Evolutionary conservation across 768 basidiomycete genomes (phyloP).

Genomic region (Leucosporidium scottii): DNA sequence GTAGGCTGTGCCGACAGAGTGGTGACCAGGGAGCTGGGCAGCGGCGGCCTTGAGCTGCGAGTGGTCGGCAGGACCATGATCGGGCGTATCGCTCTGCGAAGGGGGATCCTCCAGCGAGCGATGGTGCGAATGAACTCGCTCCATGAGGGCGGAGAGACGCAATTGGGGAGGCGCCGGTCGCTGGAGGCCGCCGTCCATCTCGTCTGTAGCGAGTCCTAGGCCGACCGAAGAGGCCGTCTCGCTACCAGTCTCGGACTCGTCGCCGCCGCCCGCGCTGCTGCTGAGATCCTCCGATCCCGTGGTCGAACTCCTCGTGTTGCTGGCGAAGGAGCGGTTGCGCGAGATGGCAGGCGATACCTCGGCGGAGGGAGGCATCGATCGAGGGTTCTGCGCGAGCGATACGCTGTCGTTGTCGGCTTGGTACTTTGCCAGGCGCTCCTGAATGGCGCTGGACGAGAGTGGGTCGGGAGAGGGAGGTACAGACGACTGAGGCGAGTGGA

Average conservation of each 20-base stretch:
- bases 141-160: constrained; percentile 14
- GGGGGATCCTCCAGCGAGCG: constrained; percentile 20
- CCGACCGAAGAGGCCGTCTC: background rate
- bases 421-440: background rate
- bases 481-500: background rate
- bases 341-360: constrained; percentile 2
- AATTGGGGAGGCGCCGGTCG: constrained; percentile 2
- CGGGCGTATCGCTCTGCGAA: constrained; percentile 4
- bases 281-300: too few relatives aligned
- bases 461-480: background rate
- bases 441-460: background rate
- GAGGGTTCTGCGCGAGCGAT: background rate
- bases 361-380: background rate
- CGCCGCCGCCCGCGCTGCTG: constrained; percentile 1
- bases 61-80: constrained; percentile 21
- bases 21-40: constrained; percentile 14
- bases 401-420: background rate
- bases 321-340: background rate
- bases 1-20: background rate
- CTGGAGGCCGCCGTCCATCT: background rate
- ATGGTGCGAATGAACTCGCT: constrained; percentile 30
- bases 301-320: too few relatives aligned
- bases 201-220: background rate
- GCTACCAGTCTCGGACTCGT: background rate
- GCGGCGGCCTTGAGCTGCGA: constrained; percentile 21